Percentiles rank a stretch among this genome's conserved stretches.
Evolutionary conservation across 495 filamentous ascomycete genomes (phyloP).

Genomic region (Stereocaulon alpinum): DNA sequence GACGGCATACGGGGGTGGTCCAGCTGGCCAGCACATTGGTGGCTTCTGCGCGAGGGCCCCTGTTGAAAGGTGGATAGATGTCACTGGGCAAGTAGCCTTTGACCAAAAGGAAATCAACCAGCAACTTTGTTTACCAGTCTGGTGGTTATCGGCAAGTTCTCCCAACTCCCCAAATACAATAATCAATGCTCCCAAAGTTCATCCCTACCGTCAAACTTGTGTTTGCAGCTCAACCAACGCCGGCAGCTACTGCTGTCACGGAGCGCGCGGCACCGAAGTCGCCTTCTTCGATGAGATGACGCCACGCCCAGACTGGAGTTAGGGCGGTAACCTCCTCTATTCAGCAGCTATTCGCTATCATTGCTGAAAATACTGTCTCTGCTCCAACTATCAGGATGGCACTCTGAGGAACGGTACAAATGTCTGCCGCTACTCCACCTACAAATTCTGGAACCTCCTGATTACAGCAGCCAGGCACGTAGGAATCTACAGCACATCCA

Average conservation of each 20-base stretch:
- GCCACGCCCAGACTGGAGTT: not conserved
- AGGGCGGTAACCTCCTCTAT: not conserved
- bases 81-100: too few species aligned
- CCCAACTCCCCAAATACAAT: not conserved
- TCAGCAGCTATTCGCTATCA: too few species aligned
- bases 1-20: not conserved
- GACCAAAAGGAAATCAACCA: too few species aligned
- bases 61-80: not conserved
- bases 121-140: not conserved
- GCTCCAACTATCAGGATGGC: too few species aligned
- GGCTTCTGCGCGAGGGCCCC: not conserved
- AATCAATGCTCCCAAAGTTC: not conserved
- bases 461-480: too few species aligned
- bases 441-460: too few species aligned
- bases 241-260: not conserved
- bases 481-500: too few species aligned
- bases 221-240: conserved; percentile 2
- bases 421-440: too few species aligned
- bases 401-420: too few species aligned
- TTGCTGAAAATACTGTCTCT: too few species aligned
- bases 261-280: not conserved
- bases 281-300: conserved; percentile 7
- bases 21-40: not conserved
- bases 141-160: not conserved
- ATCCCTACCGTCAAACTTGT: too few species aligned